Evolutionary conservation across 1,284 basidiomycete genomes (phyloP).

Genomic region (Xerocomus tenax): DNA sequence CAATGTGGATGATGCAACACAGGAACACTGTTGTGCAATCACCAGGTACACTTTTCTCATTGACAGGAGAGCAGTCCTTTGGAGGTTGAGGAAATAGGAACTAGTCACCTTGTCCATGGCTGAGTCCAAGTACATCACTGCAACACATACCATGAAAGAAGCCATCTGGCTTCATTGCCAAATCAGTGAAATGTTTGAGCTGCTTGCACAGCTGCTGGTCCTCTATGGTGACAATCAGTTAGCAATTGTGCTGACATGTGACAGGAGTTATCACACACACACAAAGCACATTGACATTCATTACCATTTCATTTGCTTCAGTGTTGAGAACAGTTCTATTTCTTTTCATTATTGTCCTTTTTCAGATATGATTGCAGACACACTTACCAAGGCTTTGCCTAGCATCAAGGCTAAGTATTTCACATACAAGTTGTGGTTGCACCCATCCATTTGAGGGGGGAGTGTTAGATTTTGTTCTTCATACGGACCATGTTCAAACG

Average conservation of each 20-base stretch:
- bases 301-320: slow-evolving; percentile 25
- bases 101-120: neutral
- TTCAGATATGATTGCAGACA: too few species aligned
- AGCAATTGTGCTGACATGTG: neutral
- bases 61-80: neutral
- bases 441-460: too few species aligned
- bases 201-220: neutral
- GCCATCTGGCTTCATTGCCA: neutral
- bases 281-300: slow-evolving; percentile 27
- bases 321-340: neutral
- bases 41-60: neutral
- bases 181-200: neutral
- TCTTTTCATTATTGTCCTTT: too few species aligned
- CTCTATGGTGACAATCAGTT: neutral
- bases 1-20: neutral
- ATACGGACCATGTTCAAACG: too few species aligned
- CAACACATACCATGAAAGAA: neutral
- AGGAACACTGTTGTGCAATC: neutral
- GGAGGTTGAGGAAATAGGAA: neutral
- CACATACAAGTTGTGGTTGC: too few species aligned
- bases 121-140: neutral
- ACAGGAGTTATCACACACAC: neutral
- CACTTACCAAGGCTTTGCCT: too few species aligned
- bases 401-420: too few species aligned
- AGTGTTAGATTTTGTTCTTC: too few species aligned